Conservation (phyloP, 768 basidiomycete genomes). For the Pisolithus marmoratus region DNA sequence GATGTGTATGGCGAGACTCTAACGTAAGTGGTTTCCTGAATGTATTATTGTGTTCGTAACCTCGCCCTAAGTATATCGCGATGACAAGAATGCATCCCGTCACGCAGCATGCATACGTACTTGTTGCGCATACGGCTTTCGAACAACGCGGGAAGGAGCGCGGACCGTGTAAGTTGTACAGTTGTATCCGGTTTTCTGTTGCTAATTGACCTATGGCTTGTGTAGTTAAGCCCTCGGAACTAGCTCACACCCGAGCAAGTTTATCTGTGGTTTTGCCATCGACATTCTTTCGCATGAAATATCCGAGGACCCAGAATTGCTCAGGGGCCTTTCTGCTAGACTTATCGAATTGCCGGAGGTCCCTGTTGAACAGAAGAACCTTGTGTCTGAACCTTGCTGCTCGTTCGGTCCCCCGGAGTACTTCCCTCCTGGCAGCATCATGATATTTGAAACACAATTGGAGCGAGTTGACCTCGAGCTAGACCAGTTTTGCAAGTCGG, state of each 20-base stretch:
- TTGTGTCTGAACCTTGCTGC: conserved; percentile 61
- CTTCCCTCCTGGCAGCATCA: conserved; percentile 94
- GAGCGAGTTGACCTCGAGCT: conserved; percentile 66
- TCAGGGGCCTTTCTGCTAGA: conserved; percentile 69
- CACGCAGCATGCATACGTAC: conserved; percentile 87
- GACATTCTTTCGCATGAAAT: conserved; percentile 59
- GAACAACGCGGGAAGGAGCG: conserved; percentile 74
- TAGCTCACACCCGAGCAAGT: conserved; percentile 74
- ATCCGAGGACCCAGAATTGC: conserved; percentile 41
- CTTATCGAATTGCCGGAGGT: conserved; percentile 61
- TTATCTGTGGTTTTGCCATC: conserved; percentile 74
- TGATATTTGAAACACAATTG: conserved; percentile 86
- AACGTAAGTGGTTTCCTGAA: conserved; percentile 52
- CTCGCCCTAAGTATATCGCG: conserved; percentile 73
- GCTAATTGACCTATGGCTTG: background rate
- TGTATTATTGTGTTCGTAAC: conserved; percentile 1
- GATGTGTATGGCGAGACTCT: conserved; percentile 95
- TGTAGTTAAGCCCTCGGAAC: conserved; percentile 77
- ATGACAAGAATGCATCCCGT: conserved; percentile 87
- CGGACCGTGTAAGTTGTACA: conserved; percentile 58
- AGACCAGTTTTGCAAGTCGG: conserved; percentile 67
- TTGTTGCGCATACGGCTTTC: conserved; percentile 92
- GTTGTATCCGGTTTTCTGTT: background rate
- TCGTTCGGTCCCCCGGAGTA: conserved; percentile 79
- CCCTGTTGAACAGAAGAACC: conserved; percentile 53